Percentiles rank a stretch among this genome's conserved stretches.
Conservation (phyloP, 2,329 filamentous ascomycete genomes). For the Fusarium odoratissimum region DNA sequence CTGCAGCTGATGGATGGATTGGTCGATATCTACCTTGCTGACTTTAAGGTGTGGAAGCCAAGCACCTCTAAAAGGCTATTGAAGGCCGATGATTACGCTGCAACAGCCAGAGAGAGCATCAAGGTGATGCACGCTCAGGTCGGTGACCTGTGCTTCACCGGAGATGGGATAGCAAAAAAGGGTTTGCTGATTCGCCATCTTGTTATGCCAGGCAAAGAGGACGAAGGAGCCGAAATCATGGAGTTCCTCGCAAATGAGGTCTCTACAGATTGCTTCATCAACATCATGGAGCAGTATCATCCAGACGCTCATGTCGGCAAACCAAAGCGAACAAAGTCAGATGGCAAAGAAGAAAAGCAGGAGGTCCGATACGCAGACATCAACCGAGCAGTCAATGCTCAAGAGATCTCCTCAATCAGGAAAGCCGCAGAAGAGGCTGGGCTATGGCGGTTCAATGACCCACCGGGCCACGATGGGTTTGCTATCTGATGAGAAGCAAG, state of each 20-base stretch:
- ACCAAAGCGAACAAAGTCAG: constrained; percentile 53
- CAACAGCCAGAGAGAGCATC: constrained; percentile 79
- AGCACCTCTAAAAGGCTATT: constrained; percentile 75
- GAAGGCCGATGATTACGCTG: constrained; percentile 81
- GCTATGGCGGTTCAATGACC: constrained; percentile 82
- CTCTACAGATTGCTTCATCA: constrained; percentile 80
- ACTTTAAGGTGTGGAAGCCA: constrained; percentile 85
- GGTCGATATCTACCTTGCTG: constrained; percentile 87
- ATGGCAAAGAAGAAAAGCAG: constrained; percentile 56
- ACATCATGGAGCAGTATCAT: constrained; percentile 91
- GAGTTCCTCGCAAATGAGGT: constrained; percentile 79
- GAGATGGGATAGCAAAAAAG: constrained; percentile 82
- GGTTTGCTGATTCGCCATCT: constrained; percentile 82
- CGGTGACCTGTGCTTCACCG: constrained; percentile 84
- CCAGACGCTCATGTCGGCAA: constrained; percentile 86
- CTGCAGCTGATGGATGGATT: constrained; percentile 80
- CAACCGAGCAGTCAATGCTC: constrained; percentile 69
- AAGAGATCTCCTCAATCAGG: constrained; percentile 74
- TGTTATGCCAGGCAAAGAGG: constrained; percentile 84
- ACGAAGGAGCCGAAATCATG: constrained; percentile 80
- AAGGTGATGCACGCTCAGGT: constrained; percentile 85
- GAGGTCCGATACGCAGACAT: constrained; percentile 79
- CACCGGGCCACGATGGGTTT: constrained; percentile 64
- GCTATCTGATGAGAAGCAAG: constrained; percentile 53
- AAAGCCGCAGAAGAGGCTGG: constrained; percentile 77